Conservation (phyloP, 2,329 filamentous ascomycete genomes). For the Ophiocordyceps camponoti-saundersi region DNA sequence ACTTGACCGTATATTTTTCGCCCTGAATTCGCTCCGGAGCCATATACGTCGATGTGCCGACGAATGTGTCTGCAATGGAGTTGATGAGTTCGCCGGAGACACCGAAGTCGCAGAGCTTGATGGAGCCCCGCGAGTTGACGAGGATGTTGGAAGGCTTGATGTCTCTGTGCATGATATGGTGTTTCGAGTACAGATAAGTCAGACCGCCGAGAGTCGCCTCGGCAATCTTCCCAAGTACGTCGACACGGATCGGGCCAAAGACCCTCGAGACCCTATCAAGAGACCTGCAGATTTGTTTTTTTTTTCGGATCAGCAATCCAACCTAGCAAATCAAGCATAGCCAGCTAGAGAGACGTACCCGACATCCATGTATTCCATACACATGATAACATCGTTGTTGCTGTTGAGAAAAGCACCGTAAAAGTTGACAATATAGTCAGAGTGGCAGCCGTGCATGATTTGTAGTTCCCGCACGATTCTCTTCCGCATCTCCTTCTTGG, state of each 20-base stretch:
- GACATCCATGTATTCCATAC: constrained; percentile 99
- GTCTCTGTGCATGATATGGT: constrained; percentile 97
- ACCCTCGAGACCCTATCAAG: constrained; percentile 87
- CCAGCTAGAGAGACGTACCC: constrained; percentile 52
- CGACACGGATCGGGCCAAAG: constrained; percentile 87
- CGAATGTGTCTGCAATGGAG: constrained; percentile 94
- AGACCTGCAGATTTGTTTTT: constrained; percentile 36
- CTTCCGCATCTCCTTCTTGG: constrained; percentile 91
- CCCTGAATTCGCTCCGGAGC: constrained; percentile 95
- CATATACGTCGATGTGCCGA: constrained; percentile 98
- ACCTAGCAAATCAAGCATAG: neutral
- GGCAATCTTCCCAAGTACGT: constrained; percentile 93
- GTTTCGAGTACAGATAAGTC: constrained; percentile 85
- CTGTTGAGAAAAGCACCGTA: constrained; percentile 96
- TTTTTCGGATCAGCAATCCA: neutral
- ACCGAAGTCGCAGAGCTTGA: constrained; percentile 97
- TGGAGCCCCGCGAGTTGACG: constrained; percentile 82
- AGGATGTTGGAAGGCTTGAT: constrained; percentile 98
- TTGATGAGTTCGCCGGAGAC: constrained; percentile 98
- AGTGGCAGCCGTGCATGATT: constrained; percentile 97
- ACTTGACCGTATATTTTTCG: constrained; percentile 93
- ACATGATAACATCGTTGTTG: constrained; percentile 96
- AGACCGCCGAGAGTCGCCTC: constrained; percentile 87
- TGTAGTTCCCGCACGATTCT: constrained; percentile 93
- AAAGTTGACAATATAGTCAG: constrained; percentile 91